Evolutionary conservation across 257 asterid genomes (phyloP).

Genomic region (Nicotiana noctiflora): DNA sequence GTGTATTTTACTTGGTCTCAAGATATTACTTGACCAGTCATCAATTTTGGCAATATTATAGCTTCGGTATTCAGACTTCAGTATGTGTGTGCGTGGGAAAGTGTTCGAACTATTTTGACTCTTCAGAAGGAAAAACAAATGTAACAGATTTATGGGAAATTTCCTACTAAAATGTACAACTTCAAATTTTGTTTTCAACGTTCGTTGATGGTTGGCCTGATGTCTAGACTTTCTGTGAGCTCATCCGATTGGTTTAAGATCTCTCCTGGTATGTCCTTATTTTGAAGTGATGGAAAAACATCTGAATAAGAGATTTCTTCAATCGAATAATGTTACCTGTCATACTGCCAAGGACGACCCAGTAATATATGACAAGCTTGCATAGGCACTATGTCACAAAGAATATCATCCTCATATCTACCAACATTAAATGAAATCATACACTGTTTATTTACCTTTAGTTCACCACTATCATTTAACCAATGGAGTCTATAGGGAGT

Average conservation of each 20-base stretch:
- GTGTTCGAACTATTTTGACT: neutral
- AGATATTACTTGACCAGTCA: neutral
- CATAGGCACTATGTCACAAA: no score
- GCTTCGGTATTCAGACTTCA: neutral
- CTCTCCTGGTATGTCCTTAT: neutral
- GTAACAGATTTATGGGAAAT: neutral
- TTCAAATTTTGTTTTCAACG: neutral
- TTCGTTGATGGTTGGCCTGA: neutral
- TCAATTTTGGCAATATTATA: neutral
- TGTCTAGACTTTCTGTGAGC: neutral
- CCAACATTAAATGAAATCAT: no score
- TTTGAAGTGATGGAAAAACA: neutral
- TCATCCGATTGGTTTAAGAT: neutral
- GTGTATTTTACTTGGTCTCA: neutral
- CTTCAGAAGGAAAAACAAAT: neutral
- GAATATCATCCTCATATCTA: no score
- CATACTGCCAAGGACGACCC: no score
- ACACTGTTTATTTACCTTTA: no score
- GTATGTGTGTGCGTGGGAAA: neutral
- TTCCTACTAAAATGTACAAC: neutral
- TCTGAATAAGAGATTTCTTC: no score
- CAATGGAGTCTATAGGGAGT: no score
- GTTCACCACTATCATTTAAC: no score
- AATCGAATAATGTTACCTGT: no score
- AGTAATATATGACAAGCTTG: no score